phyloP scores from a whole-genome alignment of 2,329 filamentous ascomycete genomes.

The Fusarium irregulare region DNA sequence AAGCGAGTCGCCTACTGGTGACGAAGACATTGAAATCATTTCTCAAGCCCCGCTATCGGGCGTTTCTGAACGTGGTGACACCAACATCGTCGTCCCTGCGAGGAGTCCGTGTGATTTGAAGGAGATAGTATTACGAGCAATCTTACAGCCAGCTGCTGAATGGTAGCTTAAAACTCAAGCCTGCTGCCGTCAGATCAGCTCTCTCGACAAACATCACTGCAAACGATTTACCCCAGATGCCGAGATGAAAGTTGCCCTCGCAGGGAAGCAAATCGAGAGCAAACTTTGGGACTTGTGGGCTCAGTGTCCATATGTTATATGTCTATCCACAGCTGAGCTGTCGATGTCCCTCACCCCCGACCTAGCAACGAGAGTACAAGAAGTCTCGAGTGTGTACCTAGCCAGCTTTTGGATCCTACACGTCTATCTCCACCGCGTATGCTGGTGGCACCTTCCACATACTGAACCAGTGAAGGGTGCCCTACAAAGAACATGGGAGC shows the following conservation, averaged over 20 bases:
- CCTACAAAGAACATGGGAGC: background rate
- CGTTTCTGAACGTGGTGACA: background rate
- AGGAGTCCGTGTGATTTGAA: background rate
- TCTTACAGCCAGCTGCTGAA: background rate
- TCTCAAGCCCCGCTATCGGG: background rate
- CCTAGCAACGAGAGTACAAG: background rate
- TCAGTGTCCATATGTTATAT: background rate
- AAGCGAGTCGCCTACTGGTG: background rate
- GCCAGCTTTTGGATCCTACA: conserved; percentile 13
- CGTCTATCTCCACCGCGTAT: conserved; percentile 1
- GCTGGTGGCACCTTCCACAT: conserved; percentile 13
- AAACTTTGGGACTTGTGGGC: conserved; percentile 11
- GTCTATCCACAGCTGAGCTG: background rate
- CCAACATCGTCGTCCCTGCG: background rate
- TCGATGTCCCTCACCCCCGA: background rate
- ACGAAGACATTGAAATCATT: background rate
- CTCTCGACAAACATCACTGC: conserved; percentile 7
- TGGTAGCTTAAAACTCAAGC: conserved; percentile 6
- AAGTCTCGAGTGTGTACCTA: background rate
- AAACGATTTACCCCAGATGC: conserved; percentile 1
- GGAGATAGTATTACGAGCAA: background rate
- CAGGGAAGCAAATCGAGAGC: background rate
- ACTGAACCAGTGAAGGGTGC: background rate
- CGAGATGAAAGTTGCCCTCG: background rate
- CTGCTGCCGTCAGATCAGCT: conserved; percentile 2